Evolutionary conservation across 208 protist species (phyloP).

Genomic region (Acanthamoeba triangularis): DNA sequence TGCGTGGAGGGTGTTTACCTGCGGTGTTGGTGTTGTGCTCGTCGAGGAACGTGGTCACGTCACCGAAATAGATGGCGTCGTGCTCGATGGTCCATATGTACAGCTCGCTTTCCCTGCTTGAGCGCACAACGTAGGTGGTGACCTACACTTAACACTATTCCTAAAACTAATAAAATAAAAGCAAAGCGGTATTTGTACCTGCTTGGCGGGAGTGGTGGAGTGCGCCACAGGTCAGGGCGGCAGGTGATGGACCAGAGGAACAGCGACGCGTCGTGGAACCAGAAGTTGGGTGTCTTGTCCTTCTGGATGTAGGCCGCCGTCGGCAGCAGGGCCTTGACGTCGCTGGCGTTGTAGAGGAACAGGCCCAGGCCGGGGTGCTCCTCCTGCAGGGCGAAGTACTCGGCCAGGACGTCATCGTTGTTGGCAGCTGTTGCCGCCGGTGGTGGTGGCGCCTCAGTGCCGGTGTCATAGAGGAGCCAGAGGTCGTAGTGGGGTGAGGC

Average conservation of each 20-base stretch:
- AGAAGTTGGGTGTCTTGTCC: not conserved
- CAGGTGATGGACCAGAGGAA: too few relatives aligned
- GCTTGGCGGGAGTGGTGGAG: too few relatives aligned
- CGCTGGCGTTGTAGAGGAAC: not conserved
- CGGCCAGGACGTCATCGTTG: not conserved
- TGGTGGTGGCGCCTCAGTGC: too few relatives aligned
- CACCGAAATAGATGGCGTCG: not conserved
- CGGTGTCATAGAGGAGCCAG: not conserved
- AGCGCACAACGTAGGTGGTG: too few relatives aligned
- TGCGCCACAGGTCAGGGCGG: too few relatives aligned
- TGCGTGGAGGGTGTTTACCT: too few relatives aligned
- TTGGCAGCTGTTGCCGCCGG: too few relatives aligned
- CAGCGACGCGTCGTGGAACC: not conserved
- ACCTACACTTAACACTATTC: too few relatives aligned
- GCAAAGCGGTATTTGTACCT: too few relatives aligned
- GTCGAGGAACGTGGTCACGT: not conserved
- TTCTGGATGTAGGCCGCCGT: not conserved
- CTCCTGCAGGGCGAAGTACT: not conserved
- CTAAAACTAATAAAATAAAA: too few relatives aligned
- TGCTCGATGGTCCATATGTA: not conserved
- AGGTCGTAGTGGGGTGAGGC: not conserved
- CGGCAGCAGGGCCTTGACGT: not conserved
- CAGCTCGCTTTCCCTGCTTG: not conserved
- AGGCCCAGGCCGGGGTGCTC: not conserved
- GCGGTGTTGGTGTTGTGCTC: not conserved